phyloP scores from a whole-genome alignment of 2,329 filamentous ascomycete species.

The Clonostachys sp. region DNA sequence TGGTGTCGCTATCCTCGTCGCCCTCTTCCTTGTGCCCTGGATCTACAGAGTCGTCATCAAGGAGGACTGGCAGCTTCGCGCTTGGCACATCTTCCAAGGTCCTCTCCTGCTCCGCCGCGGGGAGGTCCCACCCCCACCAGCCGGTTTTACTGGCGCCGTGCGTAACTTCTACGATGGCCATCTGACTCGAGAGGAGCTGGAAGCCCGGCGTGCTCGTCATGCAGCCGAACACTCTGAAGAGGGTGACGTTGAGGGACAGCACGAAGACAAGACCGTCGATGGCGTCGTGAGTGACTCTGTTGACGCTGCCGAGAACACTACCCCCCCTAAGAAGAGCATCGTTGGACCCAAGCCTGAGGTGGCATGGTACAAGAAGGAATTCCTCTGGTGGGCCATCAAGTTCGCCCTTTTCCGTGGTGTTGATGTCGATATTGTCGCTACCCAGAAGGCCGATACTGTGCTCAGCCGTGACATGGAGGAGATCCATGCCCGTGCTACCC shows the following conservation, averaged over 20 bases:
- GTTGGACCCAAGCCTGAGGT: constrained; percentile 16
- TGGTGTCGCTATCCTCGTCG: constrained; percentile 41
- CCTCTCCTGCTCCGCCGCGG: constrained; percentile 44
- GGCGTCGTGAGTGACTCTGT: constrained; percentile 4
- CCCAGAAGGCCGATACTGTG: constrained; percentile 39
- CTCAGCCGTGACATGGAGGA: constrained; percentile 34
- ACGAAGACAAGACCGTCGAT: constrained; percentile 17
- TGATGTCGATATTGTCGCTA: constrained; percentile 39
- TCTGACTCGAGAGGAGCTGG: constrained; percentile 47
- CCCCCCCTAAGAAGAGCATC: constrained; percentile 19
- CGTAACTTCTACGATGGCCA: constrained; percentile 54
- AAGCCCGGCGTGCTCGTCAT: constrained; percentile 25
- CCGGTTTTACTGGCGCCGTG: constrained; percentile 31
- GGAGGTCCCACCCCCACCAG: constrained; percentile 33
- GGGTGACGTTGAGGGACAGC: constrained; percentile 15
- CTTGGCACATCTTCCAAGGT: constrained; percentile 48
- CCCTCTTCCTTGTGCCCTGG: constrained; percentile 53
- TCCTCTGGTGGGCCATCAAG: constrained; percentile 33
- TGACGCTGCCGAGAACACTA: constrained; percentile 21
- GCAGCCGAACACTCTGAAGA: constrained; percentile 5
- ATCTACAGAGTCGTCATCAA: constrained; percentile 52
- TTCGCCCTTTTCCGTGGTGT: constrained; percentile 38
- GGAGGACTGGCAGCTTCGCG: constrained; percentile 55
- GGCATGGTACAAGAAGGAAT: constrained; percentile 32
- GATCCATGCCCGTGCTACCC: constrained; percentile 52